Evolutionary conservation across 257 asterid species (phyloP).

Genomic region (Gardenia jasminoides): DNA sequence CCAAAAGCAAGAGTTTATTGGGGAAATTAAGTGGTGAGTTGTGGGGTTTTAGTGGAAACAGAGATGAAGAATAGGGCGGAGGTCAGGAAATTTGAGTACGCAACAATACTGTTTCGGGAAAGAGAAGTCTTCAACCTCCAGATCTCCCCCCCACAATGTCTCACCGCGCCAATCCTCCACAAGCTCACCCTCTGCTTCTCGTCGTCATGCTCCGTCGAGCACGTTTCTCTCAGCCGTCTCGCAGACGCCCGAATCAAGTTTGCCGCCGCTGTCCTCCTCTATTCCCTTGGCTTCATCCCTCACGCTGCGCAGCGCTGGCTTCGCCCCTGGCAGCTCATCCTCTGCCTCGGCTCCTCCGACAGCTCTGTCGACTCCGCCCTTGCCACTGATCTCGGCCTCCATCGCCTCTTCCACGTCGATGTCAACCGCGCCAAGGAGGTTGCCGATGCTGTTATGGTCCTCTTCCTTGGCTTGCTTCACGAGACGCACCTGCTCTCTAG

Average conservation of each 20-base stretch:
- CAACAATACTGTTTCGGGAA: too few species aligned
- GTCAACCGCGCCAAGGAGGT: conserved; percentile 94
- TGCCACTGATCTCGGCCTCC: conserved; percentile 78
- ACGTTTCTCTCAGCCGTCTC: conserved; percentile 85
- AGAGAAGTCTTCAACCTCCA: conserved; percentile 14
- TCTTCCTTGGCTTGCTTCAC: conserved; percentile 76
- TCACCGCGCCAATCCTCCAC: conserved; percentile 33
- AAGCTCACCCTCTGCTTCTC: conserved; percentile 48
- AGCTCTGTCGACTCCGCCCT: conserved; percentile 81
- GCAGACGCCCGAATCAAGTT: conserved; percentile 87
- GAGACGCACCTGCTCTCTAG: conserved; percentile 93
- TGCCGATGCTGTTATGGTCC: conserved; percentile 98
- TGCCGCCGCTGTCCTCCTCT: conserved; percentile 83
- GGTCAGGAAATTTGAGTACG: too few species aligned
- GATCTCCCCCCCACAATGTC: conserved; percentile 59
- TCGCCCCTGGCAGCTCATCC: conserved; percentile 89
- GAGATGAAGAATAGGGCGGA: too few species aligned
- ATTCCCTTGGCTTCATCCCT: conserved; percentile 92
- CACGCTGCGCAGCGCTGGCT: conserved; percentile 99
- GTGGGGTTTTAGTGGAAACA: too few species aligned
- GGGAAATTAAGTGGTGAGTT: too few species aligned
- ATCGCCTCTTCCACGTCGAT: conserved; percentile 79
- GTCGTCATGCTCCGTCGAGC: conserved; percentile 81
- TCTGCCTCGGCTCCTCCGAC: conserved; percentile 95
- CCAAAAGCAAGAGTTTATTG: too few species aligned